Evolutionary conservation across 768 basidiomycete genomes (phyloP).

Genomic region (Phanerochaete carnosa): DNA sequence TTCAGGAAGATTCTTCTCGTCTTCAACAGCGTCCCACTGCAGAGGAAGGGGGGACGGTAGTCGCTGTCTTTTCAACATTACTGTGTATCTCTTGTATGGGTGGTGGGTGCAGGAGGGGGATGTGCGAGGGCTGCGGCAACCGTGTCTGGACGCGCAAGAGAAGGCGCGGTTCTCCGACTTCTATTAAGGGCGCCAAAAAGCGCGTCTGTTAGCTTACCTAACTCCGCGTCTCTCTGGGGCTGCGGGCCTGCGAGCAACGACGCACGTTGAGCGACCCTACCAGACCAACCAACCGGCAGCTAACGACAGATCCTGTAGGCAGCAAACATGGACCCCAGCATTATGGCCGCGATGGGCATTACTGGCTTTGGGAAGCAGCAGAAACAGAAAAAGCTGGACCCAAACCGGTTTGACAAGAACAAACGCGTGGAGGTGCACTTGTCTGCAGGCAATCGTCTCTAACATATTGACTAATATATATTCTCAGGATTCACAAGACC

Average conservation of each 20-base stretch:
- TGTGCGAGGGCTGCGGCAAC: background rate
- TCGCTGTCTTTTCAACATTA: constrained; percentile 56
- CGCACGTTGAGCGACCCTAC: background rate
- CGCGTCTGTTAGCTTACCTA: constrained; percentile 2
- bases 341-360: constrained; percentile 83
- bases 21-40: background rate
- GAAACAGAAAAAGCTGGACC: constrained; percentile 66
- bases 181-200: background rate
- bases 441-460: background rate
- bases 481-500: background rate
- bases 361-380: constrained; percentile 76
- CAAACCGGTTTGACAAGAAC: constrained; percentile 75
- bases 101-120: background rate
- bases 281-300: background rate
- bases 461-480: background rate
- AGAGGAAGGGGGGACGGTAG: constrained; percentile 39
- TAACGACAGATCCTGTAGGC: background rate
- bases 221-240: background rate
- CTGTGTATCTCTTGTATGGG: background rate
- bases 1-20: background rate
- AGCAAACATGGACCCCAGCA: constrained; percentile 53
- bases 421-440: constrained; percentile 48
- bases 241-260: background rate
- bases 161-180: background rate
- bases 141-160: background rate